Evolutionary conservation across 345 rosid species (phyloP).

Genomic region (Eutrema heterophyllum): DNA sequence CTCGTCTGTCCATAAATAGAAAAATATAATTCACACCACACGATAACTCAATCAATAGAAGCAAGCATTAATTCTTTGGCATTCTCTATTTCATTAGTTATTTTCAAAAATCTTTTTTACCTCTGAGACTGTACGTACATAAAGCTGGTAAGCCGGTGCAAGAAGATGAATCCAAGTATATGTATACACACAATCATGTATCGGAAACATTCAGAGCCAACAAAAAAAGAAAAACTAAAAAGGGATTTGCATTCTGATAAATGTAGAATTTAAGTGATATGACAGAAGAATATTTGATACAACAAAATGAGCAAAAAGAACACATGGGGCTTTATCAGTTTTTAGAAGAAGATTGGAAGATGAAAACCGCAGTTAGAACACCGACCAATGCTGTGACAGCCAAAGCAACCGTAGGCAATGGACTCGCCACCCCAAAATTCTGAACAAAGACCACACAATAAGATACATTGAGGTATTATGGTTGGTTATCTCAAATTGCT

Average conservation of each 20-base stretch:
- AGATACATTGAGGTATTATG: neutral
- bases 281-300: neutral
- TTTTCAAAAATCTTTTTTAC: neutral
- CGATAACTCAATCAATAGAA: neutral
- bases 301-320: conserved; percentile 2
- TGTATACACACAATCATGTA: neutral
- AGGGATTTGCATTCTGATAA: neutral
- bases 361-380: conserved; percentile 71
- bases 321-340: conserved; percentile 31
- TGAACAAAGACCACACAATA: conserved; percentile 37
- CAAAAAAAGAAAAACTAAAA: neutral
- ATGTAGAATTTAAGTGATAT: neutral
- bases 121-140: neutral
- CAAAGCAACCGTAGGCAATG: conserved; percentile 82
- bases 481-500: neutral
- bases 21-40: neutral
- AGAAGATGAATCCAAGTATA: neutral
- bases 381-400: conserved; percentile 77
- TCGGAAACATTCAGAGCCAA: neutral
- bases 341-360: conserved; percentile 86
- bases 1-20: neutral
- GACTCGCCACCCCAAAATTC: conserved; percentile 81
- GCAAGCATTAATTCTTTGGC: neutral
- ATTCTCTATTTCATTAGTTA: neutral
- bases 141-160: neutral